These are phyloP conservation scores for Cicer bijugum DNA, from an alignment of 306 rosid species.

Conservation along the genomic window DNA sequence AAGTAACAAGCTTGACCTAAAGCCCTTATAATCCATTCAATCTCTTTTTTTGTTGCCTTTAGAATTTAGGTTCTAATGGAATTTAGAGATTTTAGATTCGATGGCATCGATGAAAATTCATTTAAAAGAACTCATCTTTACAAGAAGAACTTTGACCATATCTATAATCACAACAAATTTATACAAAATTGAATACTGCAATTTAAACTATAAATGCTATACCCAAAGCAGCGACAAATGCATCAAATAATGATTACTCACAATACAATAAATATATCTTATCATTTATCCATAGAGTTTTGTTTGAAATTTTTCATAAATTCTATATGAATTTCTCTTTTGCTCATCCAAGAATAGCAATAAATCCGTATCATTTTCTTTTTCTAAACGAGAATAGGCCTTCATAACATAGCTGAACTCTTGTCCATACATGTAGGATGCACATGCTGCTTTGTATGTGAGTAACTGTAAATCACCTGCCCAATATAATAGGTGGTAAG, in stretches of 20 bases:
- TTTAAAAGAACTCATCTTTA: no score
- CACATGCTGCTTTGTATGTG: no score
- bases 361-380: constrained; percentile 51
- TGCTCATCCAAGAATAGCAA: constrained; percentile 57
- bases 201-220: not conserved
- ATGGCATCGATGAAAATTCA: no score
- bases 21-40: no score
- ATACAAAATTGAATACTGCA: not conserved
- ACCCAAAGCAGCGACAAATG: constrained; percentile 1
- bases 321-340: constrained; percentile 48
- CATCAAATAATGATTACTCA: constrained; percentile 18
- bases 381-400: constrained; percentile 53
- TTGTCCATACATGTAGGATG: no score
- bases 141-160: not conserved
- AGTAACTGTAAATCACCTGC: no score
- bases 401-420: constrained; percentile 58
- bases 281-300: not conserved
- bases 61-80: no score
- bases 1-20: no score
- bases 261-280: not conserved
- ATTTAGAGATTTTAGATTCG: no score
- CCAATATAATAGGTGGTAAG: no score
- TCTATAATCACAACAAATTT: not conserved
- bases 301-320: constrained; percentile 43
- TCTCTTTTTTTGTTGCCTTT: no score